A percentile compares a stretch with the other conserved stretches of the same genome.
Evolutionary conservation across 2,329 filamentous ascomycete genomes (phyloP).

Genomic region (Venturia aucupariae): DNA sequence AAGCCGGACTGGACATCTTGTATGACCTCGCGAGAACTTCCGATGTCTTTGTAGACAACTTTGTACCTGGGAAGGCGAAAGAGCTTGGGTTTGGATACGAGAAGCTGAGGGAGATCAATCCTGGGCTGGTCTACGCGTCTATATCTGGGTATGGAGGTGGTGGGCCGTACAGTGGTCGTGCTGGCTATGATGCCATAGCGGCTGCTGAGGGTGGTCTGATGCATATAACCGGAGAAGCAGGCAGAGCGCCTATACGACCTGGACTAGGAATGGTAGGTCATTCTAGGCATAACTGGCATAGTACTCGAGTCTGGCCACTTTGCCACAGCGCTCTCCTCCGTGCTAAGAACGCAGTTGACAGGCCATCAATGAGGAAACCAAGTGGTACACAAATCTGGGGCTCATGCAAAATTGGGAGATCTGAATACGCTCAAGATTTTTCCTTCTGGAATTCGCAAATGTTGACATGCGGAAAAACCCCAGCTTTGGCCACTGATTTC

Average conservation of each 20-base stretch:
- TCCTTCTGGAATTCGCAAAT: neutral
- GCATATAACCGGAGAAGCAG: slow-evolving; percentile 35
- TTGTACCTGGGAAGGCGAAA: slow-evolving; percentile 35
- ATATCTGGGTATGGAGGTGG: slow-evolving; percentile 35
- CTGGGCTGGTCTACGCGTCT: slow-evolving; percentile 34
- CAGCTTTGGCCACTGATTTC: neutral
- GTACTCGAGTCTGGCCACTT: neutral
- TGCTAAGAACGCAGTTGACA: neutral
- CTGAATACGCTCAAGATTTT: neutral
- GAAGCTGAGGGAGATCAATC: slow-evolving; percentile 28
- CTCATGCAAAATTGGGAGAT: neutral
- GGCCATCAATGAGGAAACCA: neutral
- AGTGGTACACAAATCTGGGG: neutral
- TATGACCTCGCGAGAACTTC: slow-evolving; percentile 27
- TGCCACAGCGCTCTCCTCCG: neutral
- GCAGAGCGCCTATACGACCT: slow-evolving; percentile 32
- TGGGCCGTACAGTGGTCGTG: slow-evolving; percentile 34
- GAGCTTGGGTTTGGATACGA: slow-evolving; percentile 34
- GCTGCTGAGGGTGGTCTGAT: slow-evolving; percentile 36
- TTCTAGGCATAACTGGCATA: neutral
- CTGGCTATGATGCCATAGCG: slow-evolving; percentile 39
- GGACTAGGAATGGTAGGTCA: slow-evolving; percentile 29
- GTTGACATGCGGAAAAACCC: neutral
- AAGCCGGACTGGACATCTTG: slow-evolving; percentile 27
- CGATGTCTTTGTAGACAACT: slow-evolving; percentile 38